phyloP scores from a whole-genome alignment of 352 stramenopile species.

The Globisporangium spiculum region DNA sequence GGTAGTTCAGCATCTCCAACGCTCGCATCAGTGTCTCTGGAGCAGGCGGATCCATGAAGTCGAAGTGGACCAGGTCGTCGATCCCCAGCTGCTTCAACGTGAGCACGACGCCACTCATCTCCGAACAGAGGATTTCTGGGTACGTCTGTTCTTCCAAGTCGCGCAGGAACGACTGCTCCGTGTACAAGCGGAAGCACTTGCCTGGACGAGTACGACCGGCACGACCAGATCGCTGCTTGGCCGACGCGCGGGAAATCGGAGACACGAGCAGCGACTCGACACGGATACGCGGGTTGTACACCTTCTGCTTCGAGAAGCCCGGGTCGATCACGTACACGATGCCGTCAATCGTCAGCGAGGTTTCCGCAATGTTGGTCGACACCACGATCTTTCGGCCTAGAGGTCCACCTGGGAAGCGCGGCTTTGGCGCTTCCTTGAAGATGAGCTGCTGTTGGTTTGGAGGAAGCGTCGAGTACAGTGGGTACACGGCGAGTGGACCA shows the following conservation, averaged over 20 bases:
- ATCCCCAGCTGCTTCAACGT: constrained; percentile 99
- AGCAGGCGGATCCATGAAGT: constrained; percentile 99
- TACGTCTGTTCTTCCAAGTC: constrained; percentile 99
- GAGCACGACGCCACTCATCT: constrained; percentile 96
- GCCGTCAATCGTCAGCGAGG: constrained; percentile 99
- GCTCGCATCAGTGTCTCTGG: constrained; percentile 98
- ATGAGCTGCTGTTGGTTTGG: constrained; percentile 99
- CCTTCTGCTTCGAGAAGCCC: constrained; percentile 99
- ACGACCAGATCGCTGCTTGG: constrained; percentile 92
- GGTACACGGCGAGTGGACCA: constrained; percentile 90
- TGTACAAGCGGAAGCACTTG: constrained; percentile 98
- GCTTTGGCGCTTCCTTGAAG: constrained; percentile 97
- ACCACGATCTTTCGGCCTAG: constrained; percentile 97
- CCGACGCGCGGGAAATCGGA: constrained; percentile 95
- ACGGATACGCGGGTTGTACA: constrained; percentile 98
- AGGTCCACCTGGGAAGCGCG: constrained; percentile 72
- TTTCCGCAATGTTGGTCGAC: constrained; percentile 99
- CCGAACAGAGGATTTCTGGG: constrained; percentile 97
- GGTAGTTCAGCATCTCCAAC: constrained; percentile 98
- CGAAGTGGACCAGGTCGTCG: constrained; percentile 98
- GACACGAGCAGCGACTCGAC: constrained; percentile 98
- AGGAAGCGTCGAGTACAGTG: constrained; percentile 98
- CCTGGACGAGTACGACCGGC: constrained; percentile 90
- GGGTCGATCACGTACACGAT: constrained; percentile 99
- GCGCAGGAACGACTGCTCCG: constrained; percentile 95